Base-by-base conservation (phyloP, 345 rosid genomes). In the Syzygium aromaticum region DNA sequence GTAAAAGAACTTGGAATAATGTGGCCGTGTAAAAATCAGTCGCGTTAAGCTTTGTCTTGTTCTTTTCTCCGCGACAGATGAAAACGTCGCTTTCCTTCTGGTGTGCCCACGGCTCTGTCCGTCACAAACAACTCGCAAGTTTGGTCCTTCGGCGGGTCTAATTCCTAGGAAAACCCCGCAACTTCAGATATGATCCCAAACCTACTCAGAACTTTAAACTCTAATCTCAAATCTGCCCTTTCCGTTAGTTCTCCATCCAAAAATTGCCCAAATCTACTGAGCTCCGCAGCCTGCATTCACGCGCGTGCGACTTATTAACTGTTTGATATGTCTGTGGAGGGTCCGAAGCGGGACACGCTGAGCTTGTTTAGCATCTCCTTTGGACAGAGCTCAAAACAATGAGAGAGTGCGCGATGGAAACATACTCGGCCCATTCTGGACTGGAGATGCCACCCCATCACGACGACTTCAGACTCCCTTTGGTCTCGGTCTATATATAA, bases 281-380 rank as follows among this genome's bases (percentile, higher is more conserved):
- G n/a, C n/a, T n/a, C n/a, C n/a, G n/a, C n/a, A n/a, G n/a, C n/a
- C n/a, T n/a, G n/a, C n/a, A n/a, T n/a, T n/a, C n/a, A n/a, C n/a
- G n/a, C n/a, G n/a, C n/a, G 13, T 13, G 3, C 0, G 1, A 2
- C 8, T 64, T 46, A 61, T n/a, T 61, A 63, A 27, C 11, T 0
- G 12, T 51, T 21, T 15, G 10, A 51, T n/a, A 49, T 13, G 1
- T 0, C 51, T 4, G 5, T 40, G 43, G 43, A 5, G 5, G 15
- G 14, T 13, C 0, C 87, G 46, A 30, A 2, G 83, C 19, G 51
- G 87, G 84, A 51, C 43, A 30, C 28, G 40, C 63, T 23, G 28
- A 57, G 63, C 63, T 9, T 57, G n/a, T 23, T 57, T 27, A 17
- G 28, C 63, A 57, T 57, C 63, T 57, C 63, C 25, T 57, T n/a